Conservation (phyloP, 2,329 filamentous ascomycete genomes). For the Mariannaea elegans region DNA sequence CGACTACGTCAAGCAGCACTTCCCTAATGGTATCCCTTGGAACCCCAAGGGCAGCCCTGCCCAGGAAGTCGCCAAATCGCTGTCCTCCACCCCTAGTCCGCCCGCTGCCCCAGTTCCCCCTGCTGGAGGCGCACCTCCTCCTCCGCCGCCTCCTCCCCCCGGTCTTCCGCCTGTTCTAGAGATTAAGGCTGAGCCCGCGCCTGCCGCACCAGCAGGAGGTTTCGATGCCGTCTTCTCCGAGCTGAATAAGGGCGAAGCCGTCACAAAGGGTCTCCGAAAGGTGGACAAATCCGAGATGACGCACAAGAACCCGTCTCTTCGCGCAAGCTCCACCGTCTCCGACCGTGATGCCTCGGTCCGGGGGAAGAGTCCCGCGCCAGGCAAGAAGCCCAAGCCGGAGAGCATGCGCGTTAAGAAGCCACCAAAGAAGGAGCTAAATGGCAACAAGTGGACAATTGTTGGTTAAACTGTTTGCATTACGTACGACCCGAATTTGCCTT, state of each 20-base stretch:
- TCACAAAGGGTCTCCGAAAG: constrained; percentile 89
- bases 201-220: constrained; percentile 59
- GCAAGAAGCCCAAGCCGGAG: constrained; percentile 86
- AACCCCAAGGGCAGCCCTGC: constrained; percentile 81
- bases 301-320: constrained; percentile 93
- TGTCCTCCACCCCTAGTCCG: constrained; percentile 53
- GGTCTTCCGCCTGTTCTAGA: constrained; percentile 74
- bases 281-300: constrained; percentile 97
- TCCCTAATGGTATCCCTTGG: constrained; percentile 83
- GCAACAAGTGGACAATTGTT: constrained; percentile 93
- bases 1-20: constrained; percentile 86
- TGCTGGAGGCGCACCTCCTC: constrained; percentile 60
- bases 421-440: constrained; percentile 79
- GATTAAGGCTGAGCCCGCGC: constrained; percentile 55
- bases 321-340: constrained; percentile 76
- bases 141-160: constrained; percentile 68
- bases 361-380: constrained; percentile 86
- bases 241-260: constrained; percentile 86
- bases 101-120: constrained; percentile 59
- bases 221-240: constrained; percentile 91
- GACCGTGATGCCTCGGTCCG: constrained; percentile 64
- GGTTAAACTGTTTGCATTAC: constrained; percentile 41
- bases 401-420: constrained; percentile 87
- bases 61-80: constrained; percentile 68
- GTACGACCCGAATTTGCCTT: neutral